Evolutionary conservation across 768 basidiomycete genomes (phyloP).

Genomic region (Mrakia blollopis): DNA sequence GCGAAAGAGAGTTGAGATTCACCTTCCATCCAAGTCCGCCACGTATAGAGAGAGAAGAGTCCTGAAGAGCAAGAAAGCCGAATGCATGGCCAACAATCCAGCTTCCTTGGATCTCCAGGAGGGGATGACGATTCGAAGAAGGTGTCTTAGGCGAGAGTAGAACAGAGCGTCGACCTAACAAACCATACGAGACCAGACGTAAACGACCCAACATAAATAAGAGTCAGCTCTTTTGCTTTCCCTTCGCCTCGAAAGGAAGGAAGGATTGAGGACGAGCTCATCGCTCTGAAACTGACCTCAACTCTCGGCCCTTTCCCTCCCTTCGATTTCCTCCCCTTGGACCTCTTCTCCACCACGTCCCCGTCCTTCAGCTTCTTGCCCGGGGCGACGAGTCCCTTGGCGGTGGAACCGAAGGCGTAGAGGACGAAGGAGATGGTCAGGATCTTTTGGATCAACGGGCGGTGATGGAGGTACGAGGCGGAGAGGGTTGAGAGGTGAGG

Average conservation of each 20-base stretch:
- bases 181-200: no score
- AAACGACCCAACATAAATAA: no score
- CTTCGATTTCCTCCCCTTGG: conserved; percentile 12
- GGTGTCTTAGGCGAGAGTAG: conserved; percentile 67
- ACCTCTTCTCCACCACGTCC: not conserved
- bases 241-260: no score
- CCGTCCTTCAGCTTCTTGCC: conserved; percentile 39
- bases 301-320: conserved; percentile 31
- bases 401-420: conserved; percentile 65
- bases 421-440: conserved; percentile 65
- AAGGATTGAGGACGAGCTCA: not conserved
- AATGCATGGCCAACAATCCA: conserved; percentile 77
- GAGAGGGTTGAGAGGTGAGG: not conserved
- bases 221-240: not conserved
- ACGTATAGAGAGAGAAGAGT: conserved; percentile 92
- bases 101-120: conserved; percentile 80
- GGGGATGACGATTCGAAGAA: conserved; percentile 85
- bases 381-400: conserved; percentile 52
- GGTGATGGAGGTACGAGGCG: conserved; percentile 45
- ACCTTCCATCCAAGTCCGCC: conserved; percentile 80
- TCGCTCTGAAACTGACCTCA: conserved; percentile 35
- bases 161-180: conserved; percentile 85
- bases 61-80: conserved; percentile 77
- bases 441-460: conserved; percentile 66
- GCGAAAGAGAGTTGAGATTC: conserved; percentile 18